Evolutionary conservation across 2,329 filamentous ascomycete species (phyloP).

Genomic region (Rhinocladiella mackenziei): DNA sequence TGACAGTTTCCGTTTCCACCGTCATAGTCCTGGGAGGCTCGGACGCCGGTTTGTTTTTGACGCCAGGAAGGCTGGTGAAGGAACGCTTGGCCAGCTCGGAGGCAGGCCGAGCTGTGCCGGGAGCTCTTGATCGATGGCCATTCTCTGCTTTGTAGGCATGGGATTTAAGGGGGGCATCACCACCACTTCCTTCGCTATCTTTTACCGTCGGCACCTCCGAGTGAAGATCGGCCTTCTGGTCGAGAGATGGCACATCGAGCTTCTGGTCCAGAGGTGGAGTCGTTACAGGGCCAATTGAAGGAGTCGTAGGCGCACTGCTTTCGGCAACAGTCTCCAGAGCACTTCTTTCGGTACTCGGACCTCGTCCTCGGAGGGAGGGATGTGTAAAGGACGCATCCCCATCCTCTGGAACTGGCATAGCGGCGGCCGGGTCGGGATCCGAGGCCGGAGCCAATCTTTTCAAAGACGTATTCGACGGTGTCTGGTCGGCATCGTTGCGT

Average conservation of each 20-base stretch:
- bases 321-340: conserved; percentile 88
- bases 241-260: too few species aligned
- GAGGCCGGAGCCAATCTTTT: conserved; percentile 36
- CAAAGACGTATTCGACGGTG: conserved; percentile 51
- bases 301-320: conserved; percentile 71
- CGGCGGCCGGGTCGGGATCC: conserved; percentile 19
- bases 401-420: conserved; percentile 20
- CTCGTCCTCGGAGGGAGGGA: conserved; percentile 51
- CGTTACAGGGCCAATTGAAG: conserved; percentile 44
- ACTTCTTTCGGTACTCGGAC: conserved; percentile 56
- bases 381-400: conserved; percentile 39
- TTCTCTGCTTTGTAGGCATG: conserved; percentile 39
- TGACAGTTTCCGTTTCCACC: conserved; percentile 94
- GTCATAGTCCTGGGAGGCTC: conserved; percentile 87
- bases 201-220: conserved; percentile 48
- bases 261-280: conserved; percentile 34
- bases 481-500: conserved; percentile 44
- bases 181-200: conserved; percentile 36
- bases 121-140: conserved; percentile 35
- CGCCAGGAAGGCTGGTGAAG: conserved; percentile 59
- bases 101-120: conserved; percentile 43
- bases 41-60: conserved; percentile 66
- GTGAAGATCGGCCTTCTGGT: conserved; percentile 38
- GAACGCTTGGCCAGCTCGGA: conserved; percentile 62
- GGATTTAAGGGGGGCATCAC: conserved; percentile 43